Evolutionary conservation across 129 eudicot species (phyloP).

Genomic region (Arctium minus): DNA sequence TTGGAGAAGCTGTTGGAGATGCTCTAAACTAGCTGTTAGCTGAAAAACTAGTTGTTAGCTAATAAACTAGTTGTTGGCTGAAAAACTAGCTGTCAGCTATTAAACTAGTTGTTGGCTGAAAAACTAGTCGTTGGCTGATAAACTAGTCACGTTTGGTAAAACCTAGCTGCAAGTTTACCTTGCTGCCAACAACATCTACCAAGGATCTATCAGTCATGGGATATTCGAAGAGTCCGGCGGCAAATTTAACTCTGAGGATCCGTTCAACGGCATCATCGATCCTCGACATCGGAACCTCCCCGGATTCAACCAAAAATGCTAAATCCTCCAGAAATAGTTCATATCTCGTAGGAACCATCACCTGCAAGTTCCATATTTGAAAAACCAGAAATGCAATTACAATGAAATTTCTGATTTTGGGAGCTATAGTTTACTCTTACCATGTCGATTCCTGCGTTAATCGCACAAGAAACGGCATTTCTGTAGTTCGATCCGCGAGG

Average conservation of each 20-base stretch:
- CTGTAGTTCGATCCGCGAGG: slow-evolving; percentile 77
- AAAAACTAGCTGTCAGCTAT: no score
- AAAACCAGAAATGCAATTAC: neutral
- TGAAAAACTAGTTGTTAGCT: neutral
- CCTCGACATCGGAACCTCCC: slow-evolving; percentile 72
- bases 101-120: no score
- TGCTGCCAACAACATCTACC: slow-evolving; percentile 71
- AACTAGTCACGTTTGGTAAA: no score
- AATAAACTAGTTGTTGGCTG: no score
- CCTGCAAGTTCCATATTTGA: slow-evolving; percentile 46
- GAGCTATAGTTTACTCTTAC: slow-evolving; percentile 19
- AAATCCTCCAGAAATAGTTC: slow-evolving; percentile 71
- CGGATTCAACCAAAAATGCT: slow-evolving; percentile 67
- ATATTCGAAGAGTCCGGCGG: slow-evolving; percentile 77
- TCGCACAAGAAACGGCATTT: slow-evolving; percentile 48
- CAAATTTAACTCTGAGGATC: slow-evolving; percentile 85
- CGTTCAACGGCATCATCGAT: slow-evolving; percentile 95
- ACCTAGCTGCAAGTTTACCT: slow-evolving; percentile 43
- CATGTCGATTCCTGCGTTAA: slow-evolving; percentile 73
- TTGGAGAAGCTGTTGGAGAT: no score
- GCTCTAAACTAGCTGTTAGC: neutral
- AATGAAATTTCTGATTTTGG: neutral
- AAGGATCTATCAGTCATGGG: slow-evolving; percentile 80
- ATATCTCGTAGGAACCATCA: slow-evolving; percentile 88
- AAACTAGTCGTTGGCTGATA: no score